Evolutionary conservation across 345 rosid species (phyloP).

Genomic region (Linum usitatissimum): DNA sequence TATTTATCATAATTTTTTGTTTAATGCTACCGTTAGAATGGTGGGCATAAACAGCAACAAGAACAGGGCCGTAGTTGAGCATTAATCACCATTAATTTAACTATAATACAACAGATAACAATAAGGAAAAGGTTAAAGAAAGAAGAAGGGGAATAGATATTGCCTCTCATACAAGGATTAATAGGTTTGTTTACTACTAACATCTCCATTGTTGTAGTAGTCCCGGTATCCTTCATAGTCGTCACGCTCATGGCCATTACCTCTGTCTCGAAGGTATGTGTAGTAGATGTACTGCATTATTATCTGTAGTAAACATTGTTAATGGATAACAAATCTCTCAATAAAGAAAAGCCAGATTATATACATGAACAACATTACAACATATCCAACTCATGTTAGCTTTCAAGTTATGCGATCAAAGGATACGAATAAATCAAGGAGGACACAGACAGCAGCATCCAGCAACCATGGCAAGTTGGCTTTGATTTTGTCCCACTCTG

Average conservation of each 20-base stretch:
- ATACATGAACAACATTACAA: not conserved
- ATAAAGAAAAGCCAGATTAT: not conserved
- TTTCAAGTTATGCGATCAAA: slow-evolving; percentile 6
- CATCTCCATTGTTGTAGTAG: slow-evolving; percentile 13
- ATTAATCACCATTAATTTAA: too few species aligned
- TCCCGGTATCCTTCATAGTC: slow-evolving; percentile 19
- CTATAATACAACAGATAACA: too few species aligned
- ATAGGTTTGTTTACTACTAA: not conserved
- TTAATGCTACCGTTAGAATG: too few species aligned
- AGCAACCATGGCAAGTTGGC: slow-evolving; percentile 91
- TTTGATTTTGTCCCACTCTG: slow-evolving; percentile 67
- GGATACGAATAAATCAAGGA: slow-evolving; percentile 91
- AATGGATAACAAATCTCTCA: slow-evolving; percentile 13
- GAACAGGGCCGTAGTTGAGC: too few species aligned
- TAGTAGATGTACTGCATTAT: slow-evolving; percentile 83
- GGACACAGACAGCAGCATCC: slow-evolving; percentile 78
- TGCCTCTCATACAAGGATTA: not conserved
- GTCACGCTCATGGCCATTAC: not conserved
- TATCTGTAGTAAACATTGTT: slow-evolving; percentile 37
- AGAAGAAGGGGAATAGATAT: too few species aligned
- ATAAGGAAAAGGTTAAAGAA: too few species aligned
- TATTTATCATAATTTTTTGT: too few species aligned
- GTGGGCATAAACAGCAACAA: too few species aligned
- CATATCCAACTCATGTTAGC: too few species aligned
- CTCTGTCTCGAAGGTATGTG: slow-evolving; percentile 28